phyloP scores from a whole-genome alignment of 768 basidiomycete genomes.

The Hypholoma fasciculare region DNA sequence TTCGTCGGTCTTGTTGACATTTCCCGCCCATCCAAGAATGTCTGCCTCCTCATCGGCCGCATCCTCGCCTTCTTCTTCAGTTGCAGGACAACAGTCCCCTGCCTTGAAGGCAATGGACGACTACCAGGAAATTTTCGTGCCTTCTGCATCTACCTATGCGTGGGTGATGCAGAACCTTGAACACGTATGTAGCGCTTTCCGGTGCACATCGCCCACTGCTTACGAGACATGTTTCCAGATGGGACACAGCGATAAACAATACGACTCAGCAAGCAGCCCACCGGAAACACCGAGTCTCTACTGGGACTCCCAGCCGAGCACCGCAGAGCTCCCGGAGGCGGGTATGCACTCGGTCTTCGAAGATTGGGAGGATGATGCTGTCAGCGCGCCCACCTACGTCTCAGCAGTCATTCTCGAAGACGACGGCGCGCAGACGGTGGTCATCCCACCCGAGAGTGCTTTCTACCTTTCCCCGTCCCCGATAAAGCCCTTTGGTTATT shows the following conservation, averaged over 20 bases:
- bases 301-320: slow-evolving; percentile 14
- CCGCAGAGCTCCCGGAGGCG: slow-evolving; percentile 3
- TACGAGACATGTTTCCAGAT: background rate
- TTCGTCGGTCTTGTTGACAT: slow-evolving; percentile 6
- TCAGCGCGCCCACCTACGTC: slow-evolving; percentile 1
- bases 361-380: slow-evolving; percentile 18
- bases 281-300: slow-evolving; percentile 12
- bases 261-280: slow-evolving; percentile 4
- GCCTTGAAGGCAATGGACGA: slow-evolving; percentile 9
- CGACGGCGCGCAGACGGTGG: slow-evolving; percentile 18
- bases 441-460: slow-evolving; percentile 16
- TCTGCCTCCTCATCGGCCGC: slow-evolving; percentile 9
- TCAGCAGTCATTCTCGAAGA: slow-evolving; percentile 16
- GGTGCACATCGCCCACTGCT: background rate
- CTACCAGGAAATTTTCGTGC: slow-evolving; percentile 16
- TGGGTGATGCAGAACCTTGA: slow-evolving; percentile 16
- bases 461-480: slow-evolving; percentile 15
- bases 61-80: slow-evolving; percentile 11
- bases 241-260: background rate
- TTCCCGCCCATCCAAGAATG: slow-evolving; percentile 5
- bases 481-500: slow-evolving; percentile 9
- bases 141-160: slow-evolving; percentile 12
- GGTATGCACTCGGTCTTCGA: slow-evolving; percentile 20
- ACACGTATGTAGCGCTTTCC: slow-evolving; percentile 8
- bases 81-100: slow-evolving; percentile 16